Conservation (phyloP, 495 filamentous ascomycete genomes). For the Neurospora sp. region DNA sequence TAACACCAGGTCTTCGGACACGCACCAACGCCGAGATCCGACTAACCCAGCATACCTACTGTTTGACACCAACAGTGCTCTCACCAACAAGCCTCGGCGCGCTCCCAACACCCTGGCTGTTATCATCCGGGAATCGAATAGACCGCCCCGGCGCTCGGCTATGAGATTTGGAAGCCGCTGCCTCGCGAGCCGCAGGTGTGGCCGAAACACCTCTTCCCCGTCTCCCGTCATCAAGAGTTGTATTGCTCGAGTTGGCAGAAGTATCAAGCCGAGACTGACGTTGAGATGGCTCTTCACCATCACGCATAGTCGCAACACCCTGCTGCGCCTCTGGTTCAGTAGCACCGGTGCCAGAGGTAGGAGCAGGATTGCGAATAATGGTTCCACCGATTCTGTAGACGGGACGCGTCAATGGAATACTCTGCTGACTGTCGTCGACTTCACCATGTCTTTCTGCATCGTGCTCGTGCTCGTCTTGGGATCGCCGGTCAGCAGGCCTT, state of each 20-base stretch:
- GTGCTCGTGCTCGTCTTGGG: neutral
- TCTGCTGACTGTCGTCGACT: neutral
- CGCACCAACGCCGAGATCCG: neutral
- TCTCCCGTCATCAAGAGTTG: neutral
- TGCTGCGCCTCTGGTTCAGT: neutral
- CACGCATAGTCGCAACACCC: neutral
- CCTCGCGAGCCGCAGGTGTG: conserved; percentile 1
- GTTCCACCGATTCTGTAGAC: conserved; percentile 40
- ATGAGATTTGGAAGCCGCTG: neutral
- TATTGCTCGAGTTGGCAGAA: neutral
- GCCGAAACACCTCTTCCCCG: neutral
- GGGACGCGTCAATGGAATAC: conserved; percentile 20
- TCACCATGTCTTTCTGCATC: neutral
- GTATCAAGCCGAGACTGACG: neutral
- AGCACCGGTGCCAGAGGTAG: neutral
- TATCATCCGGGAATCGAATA: conserved; percentile 37
- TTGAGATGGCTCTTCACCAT: neutral
- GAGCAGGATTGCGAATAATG: conserved; percentile 10
- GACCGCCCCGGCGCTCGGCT: conserved; percentile 13
- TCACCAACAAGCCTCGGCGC: neutral
- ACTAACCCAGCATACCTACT: neutral
- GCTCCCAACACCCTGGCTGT: neutral
- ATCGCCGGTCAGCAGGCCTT: neutral
- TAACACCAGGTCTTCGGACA: neutral
- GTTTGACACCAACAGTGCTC: neutral